A percentile compares a stretch with the other conserved stretches of the same genome.
Evolutionary conservation across 1,284 basidiomycete genomes (phyloP).

Genomic region (Trametes versicolor): DNA sequence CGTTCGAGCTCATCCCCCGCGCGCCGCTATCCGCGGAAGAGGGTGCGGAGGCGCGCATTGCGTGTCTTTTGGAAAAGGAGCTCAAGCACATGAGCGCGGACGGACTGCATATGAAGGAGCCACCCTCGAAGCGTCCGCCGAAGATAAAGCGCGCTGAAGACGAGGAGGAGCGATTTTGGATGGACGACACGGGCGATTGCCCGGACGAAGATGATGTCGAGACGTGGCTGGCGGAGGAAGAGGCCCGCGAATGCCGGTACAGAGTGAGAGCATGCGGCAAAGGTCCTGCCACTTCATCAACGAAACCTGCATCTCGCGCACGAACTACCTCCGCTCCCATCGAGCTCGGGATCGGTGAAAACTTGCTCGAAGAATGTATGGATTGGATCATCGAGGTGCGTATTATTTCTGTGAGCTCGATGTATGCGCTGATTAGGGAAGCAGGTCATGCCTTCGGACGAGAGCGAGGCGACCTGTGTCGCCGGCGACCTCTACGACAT

Average conservation of each 20-base stretch:
- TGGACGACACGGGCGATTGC: neutral
- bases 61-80: conserved; percentile 54
- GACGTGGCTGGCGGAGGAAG: conserved; percentile 14
- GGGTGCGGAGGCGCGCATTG: conserved; percentile 54
- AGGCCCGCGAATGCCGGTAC: conserved; percentile 4
- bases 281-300: neutral
- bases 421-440: conserved; percentile 4
- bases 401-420: conserved; percentile 3
- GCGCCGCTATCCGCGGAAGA: conserved; percentile 51
- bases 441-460: conserved; percentile 21
- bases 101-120: conserved; percentile 35
- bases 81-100: conserved; percentile 44
- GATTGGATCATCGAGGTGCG: conserved; percentile 56
- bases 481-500: conserved; percentile 59
- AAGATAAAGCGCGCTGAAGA: conserved; percentile 10
- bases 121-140: neutral
- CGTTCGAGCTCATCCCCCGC: conserved; percentile 42
- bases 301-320: neutral
- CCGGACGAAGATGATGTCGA: conserved; percentile 14
- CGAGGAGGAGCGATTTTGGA: conserved; percentile 26
- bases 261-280: neutral
- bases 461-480: conserved; percentile 25
- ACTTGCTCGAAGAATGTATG: conserved; percentile 47
- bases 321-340: neutral
- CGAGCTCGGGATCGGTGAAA: conserved; percentile 41